Evolutionary conservation across 176 grass and related monocot genomes (phyloP).

Genomic region (Guadua angustifolia): DNA sequence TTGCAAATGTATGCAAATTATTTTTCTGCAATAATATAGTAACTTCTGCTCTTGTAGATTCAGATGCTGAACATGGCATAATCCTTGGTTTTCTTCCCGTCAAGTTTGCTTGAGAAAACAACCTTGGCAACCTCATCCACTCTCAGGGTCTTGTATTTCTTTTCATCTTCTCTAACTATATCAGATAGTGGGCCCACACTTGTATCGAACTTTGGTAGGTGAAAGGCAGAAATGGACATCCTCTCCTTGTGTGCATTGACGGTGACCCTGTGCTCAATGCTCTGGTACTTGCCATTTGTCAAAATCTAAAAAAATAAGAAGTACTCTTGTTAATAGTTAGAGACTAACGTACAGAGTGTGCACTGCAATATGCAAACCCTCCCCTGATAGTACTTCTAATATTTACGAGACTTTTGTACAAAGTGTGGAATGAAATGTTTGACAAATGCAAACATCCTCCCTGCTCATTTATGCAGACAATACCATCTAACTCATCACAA

Average conservation of each 20-base stretch:
- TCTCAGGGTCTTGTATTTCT: constrained; percentile 42
- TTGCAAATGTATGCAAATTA: background rate
- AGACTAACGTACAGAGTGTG: too few relatives aligned
- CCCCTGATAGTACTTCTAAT: too few relatives aligned
- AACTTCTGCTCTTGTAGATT: background rate
- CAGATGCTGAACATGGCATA: constrained; percentile 27
- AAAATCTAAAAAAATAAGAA: constrained; percentile 35
- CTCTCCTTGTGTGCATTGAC: constrained; percentile 40
- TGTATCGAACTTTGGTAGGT: constrained; percentile 31
- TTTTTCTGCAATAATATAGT: background rate
- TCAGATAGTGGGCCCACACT: constrained; percentile 48
- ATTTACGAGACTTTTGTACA: too few relatives aligned
- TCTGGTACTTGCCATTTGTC: constrained; percentile 51
- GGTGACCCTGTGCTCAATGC: constrained; percentile 48
- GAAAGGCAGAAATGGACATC: constrained; percentile 46
- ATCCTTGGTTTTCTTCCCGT: constrained; percentile 32
- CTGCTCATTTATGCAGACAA: too few relatives aligned
- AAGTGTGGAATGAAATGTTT: too few relatives aligned
- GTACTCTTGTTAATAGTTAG: background rate
- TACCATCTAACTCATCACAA: too few relatives aligned
- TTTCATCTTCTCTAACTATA: constrained; percentile 13
- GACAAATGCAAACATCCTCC: too few relatives aligned
- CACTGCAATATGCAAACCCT: too few relatives aligned
- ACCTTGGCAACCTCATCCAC: constrained; percentile 28
- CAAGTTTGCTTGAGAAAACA: constrained; percentile 27